Conservation (phyloP, 441 rosid species). For the Pelargonium cotyledonis region DNA sequence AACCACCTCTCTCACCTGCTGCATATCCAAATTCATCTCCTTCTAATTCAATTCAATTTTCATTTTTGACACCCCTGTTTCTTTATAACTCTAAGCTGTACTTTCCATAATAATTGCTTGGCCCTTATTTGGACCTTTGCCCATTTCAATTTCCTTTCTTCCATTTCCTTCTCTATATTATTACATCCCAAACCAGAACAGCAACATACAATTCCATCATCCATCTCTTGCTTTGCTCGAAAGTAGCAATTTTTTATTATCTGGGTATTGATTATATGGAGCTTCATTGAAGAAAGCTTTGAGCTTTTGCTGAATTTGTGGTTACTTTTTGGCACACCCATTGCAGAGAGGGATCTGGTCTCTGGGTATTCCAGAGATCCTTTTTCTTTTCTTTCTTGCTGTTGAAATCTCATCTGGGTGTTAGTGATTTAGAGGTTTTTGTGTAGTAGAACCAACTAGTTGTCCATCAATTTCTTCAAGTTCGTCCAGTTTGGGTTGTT, state of each 20-base stretch:
- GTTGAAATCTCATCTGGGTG: constrained; percentile 14
- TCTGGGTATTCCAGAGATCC: constrained; percentile 5
- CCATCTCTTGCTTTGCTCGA: not conserved
- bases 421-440: constrained; percentile 18
- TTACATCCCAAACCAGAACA: not conserved
- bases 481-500: constrained; percentile 8
- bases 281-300: constrained; percentile 13
- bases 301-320: not conserved
- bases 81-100: not conserved
- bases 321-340: constrained; percentile 11
- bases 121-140: constrained; percentile 5
- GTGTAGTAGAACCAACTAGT: constrained; percentile 25
- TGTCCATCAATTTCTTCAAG: constrained; percentile 4
- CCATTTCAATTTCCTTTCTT: not conserved
- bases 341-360: constrained; percentile 29
- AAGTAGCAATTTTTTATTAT: not conserved
- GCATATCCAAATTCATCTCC: not conserved
- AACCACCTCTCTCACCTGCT: not conserved
- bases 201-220: not conserved
- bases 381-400: constrained; percentile 4
- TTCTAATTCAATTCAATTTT: not conserved
- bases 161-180: too few relatives aligned
- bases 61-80: not conserved
- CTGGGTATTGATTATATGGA: constrained; percentile 1
- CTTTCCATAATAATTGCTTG: not conserved